A percentile compares a stretch with the other conserved stretches of the same genome.
Evolutionary conservation across 139 green algal species (phyloP).

Genomic region (Closterium sp.): DNA sequence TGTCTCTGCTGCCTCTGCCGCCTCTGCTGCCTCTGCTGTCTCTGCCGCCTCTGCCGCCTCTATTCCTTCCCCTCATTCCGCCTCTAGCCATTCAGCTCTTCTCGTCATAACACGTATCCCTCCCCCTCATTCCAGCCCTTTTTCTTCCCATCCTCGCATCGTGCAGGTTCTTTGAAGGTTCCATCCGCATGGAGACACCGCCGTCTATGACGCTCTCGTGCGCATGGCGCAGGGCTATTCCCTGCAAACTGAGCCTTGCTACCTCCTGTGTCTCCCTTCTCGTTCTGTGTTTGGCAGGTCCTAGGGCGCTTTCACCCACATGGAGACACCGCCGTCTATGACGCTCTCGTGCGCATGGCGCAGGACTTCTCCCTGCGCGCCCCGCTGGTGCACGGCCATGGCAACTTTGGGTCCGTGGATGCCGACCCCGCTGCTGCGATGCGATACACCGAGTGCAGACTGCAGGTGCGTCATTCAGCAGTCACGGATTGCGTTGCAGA

Average conservation of each 20-base stretch:
- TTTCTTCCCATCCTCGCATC: no score
- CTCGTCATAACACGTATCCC: no score
- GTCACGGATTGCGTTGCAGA: no score
- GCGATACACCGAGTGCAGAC: slow-evolving; percentile 77
- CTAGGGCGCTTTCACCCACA: slow-evolving; percentile 95
- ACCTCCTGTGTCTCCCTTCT: background rate
- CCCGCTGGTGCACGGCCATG: slow-evolving; percentile 87
- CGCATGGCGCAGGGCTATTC: slow-evolving; percentile 70
- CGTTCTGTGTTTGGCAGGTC: slow-evolving; percentile 61
- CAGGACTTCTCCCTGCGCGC: slow-evolving; percentile 73
- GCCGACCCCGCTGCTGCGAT: slow-evolving; percentile 94
- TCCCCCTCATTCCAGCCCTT: no score
- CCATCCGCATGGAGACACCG: no score
- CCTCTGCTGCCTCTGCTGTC: no score
- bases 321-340: slow-evolving; percentile 70
- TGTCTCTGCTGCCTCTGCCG: no score
- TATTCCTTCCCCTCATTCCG: no score
- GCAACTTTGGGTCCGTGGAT: slow-evolving; percentile 97
- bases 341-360: slow-evolving; percentile 78
- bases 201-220: slow-evolving; percentile 62
- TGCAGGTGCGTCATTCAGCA: slow-evolving; percentile 38
- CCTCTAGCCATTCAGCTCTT: no score
- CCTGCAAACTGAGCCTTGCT: background rate
- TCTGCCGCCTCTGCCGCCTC: no score
- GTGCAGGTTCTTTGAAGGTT: no score